Percentiles rank a stretch among this genome's conserved stretches.
Evolutionary conservation across 371 early-diverging fungal species (phyloP).

Genomic region (Rhizopus arrhizus): DNA sequence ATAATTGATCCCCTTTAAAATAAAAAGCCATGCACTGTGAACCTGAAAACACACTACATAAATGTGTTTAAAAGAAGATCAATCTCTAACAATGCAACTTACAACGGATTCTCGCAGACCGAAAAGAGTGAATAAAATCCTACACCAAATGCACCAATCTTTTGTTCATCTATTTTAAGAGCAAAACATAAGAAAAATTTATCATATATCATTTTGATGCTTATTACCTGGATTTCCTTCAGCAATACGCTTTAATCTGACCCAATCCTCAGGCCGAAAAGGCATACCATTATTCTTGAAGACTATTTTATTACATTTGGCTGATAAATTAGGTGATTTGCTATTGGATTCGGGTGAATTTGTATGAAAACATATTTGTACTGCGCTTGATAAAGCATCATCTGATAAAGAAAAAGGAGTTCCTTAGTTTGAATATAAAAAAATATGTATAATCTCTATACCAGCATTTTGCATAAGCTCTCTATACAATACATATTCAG

Average conservation of each 20-base stretch:
- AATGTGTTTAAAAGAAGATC: background rate
- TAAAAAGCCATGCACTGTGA: slow-evolving; percentile 87
- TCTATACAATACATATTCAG: slow-evolving; percentile 74
- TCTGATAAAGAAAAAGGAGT: slow-evolving; percentile 34
- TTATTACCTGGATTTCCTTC: slow-evolving; percentile 84
- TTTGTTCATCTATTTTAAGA: slow-evolving; percentile 41
- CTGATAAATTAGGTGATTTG: slow-evolving; percentile 48
- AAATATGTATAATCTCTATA: background rate
- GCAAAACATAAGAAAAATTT: background rate
- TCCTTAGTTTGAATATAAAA: background rate
- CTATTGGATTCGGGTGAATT: slow-evolving; percentile 31
- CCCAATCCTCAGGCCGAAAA: slow-evolving; percentile 86
- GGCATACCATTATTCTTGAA: slow-evolving; percentile 87
- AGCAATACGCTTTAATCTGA: slow-evolving; percentile 81
- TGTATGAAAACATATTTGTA: slow-evolving; percentile 62
- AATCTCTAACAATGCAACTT: slow-evolving; percentile 25
- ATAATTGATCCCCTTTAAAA: slow-evolving; percentile 88
- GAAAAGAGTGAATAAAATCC: slow-evolving; percentile 88
- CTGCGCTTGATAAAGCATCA: slow-evolving; percentile 63
- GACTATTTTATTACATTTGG: slow-evolving; percentile 63
- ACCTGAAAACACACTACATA: slow-evolving; percentile 63
- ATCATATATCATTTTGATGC: background rate
- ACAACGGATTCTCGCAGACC: slow-evolving; percentile 88
- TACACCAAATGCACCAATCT: slow-evolving; percentile 90
- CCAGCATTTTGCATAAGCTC: slow-evolving; percentile 75